These are phyloP conservation scores for Solanum arcanum DNA, from an alignment of 257 asterid genomes.

Conservation along the genomic window DNA sequence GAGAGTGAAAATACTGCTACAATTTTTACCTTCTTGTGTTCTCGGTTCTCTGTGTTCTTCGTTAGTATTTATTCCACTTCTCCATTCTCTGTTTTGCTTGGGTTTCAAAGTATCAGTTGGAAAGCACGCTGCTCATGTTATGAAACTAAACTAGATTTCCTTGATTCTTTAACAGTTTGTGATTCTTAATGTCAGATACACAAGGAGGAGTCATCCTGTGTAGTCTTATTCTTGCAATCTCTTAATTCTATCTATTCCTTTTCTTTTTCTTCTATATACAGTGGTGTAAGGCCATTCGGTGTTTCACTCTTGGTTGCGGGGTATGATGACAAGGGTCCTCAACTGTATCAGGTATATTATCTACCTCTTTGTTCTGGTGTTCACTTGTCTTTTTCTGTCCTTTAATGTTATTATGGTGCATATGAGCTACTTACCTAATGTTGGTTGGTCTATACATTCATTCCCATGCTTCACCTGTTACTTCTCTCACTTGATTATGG, in stretches of 20 bases:
- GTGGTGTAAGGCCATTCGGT: slow-evolving; percentile 98
- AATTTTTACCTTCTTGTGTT: neutral
- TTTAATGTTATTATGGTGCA: neutral
- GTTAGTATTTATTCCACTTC: neutral
- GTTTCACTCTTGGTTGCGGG: slow-evolving; percentile 97
- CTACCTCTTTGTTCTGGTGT: neutral
- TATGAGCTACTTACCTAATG: neutral
- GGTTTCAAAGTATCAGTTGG: neutral
- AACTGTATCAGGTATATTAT: slow-evolving; percentile 68
- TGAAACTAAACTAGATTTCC: neutral
- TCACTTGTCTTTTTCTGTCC: neutral
- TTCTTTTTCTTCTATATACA: slow-evolving; percentile 12
- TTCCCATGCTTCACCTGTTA: neutral
- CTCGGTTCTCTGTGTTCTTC: neutral
- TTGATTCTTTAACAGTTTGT: neutral
- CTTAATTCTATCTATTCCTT: neutral
- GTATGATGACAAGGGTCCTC: slow-evolving; percentile 98
- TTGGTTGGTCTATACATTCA: neutral
- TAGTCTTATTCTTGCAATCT: neutral
- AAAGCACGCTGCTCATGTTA: neutral
- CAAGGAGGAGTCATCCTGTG: neutral
- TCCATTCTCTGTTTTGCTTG: neutral
- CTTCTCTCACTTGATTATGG: neutral
- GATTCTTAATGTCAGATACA: neutral
- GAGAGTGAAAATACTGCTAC: neutral